A percentile compares a stretch with the other conserved stretches of the same genome.
Conservation (phyloP, 768 basidiomycete genomes). For the Suillus sp. region DNA sequence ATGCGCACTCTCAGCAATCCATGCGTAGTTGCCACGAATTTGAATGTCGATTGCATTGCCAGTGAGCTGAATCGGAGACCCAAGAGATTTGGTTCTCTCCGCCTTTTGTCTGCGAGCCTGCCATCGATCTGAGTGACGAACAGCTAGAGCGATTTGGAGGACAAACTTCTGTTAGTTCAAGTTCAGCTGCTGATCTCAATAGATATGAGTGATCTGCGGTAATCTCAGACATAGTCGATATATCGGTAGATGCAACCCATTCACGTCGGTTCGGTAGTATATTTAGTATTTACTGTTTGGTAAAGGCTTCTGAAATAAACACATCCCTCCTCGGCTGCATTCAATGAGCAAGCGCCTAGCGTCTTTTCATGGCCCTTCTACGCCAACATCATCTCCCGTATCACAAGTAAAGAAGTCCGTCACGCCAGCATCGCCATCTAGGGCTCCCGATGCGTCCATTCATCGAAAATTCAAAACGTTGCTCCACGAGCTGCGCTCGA, state of each 20-base stretch:
- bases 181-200: slow-evolving; percentile 35
- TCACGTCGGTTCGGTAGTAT: neutral
- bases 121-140: slow-evolving; percentile 10
- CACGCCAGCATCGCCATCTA: slow-evolving; percentile 47
- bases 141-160: neutral
- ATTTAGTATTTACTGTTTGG: slow-evolving; percentile 9
- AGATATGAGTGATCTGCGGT: slow-evolving; percentile 32
- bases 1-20: slow-evolving; percentile 88
- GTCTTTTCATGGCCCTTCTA: slow-evolving; percentile 80
- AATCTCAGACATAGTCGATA: neutral
- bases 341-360: slow-evolving; percentile 62
- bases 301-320: slow-evolving; percentile 16
- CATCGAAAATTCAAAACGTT: slow-evolving; percentile 76
- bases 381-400: slow-evolving; percentile 69
- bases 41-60: slow-evolving; percentile 76
- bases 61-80: slow-evolving; percentile 74
- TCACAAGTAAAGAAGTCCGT: slow-evolving; percentile 39
- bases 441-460: slow-evolving; percentile 65
- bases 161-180: slow-evolving; percentile 32
- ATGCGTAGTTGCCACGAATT: slow-evolving; percentile 66
- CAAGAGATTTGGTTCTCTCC: slow-evolving; percentile 66
- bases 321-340: slow-evolving; percentile 6
- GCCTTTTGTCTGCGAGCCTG: slow-evolving; percentile 78
- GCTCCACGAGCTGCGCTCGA: slow-evolving; percentile 65
- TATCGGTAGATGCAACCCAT: neutral